Evolutionary conservation across 164 flowering plant genomes (phyloP), one percentile per base, ranked within the genome.

Genomic region (Vitis rupestris): DNA sequence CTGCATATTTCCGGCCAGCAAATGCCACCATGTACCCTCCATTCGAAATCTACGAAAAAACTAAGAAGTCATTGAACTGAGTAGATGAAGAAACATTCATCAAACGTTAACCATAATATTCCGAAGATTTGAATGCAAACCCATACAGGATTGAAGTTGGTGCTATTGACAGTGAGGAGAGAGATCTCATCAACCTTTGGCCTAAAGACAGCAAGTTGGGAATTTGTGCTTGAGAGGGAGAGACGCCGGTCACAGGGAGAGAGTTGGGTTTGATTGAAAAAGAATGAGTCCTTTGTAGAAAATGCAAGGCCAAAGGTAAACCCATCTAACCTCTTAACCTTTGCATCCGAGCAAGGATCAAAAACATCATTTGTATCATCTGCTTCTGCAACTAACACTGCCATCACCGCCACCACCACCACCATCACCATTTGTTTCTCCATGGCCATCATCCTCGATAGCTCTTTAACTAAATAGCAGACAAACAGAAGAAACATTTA

Each of bases 1-100:
- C 97, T 30, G 97, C 97, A 71, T 87, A 88, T 62, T 83, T 82
- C 49, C 82, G 77, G 56, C 97, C 94, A 14, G 97, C 90, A 79
- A 91, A 91, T 30, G 92, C 92, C 27, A 91, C 97, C 92, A 89
- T 83, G 52, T 74, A 75, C 13, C 83, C 88, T 15, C 92, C 92
- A 16, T 58, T 0, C 63, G 6, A 55, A 29, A 9, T 50, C 92
- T 89, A 81, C 50, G 29, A 54, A 48, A 23, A 55, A 56, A 17
- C 2, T 1, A 49, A 51, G 8, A 65, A 31, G 44, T 44, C 50
- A 12, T 62, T 1, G 12, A 11, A 31, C 16, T 15, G 3, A 50
- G 16, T 10, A 14, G 3, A 29, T 31, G 23, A 63, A 31, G 50
- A 16, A 47, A 13, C 47, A 57, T 23, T 31, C 44, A 31, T 31